These are phyloP conservation scores for Neoconidiobolus thromboides DNA, from an alignment of 371 early-diverging fungal genomes.

Conservation along the genomic window DNA sequence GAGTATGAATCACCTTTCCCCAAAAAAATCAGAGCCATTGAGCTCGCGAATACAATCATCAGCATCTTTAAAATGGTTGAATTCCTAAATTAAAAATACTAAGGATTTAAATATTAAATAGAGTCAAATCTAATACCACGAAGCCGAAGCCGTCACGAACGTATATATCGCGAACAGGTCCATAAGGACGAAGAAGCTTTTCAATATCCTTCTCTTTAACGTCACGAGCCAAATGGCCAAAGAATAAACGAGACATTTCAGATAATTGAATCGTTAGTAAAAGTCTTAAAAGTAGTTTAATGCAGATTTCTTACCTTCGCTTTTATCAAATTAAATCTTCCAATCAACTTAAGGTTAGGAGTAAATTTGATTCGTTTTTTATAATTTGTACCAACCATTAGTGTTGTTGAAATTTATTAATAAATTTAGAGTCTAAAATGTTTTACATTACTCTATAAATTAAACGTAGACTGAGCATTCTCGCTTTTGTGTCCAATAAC, in stretches of 20 bases:
- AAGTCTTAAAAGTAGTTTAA: too few relatives aligned
- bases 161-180: not conserved
- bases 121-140: not conserved
- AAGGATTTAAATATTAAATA: constrained; percentile 5
- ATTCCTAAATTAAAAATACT: constrained; percentile 20
- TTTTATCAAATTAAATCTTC: too few relatives aligned
- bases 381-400: too few relatives aligned
- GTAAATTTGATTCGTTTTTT: too few relatives aligned
- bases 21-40: constrained; percentile 45
- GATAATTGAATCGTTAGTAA: too few relatives aligned
- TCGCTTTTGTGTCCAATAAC: too few relatives aligned
- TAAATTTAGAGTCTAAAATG: too few relatives aligned
- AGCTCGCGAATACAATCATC: constrained; percentile 49
- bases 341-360: too few relatives aligned
- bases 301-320: too few relatives aligned
- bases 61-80: constrained; percentile 46
- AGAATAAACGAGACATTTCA: not conserved
- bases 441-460: too few relatives aligned
- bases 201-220: not conserved
- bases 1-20: constrained; percentile 33
- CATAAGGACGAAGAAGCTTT: constrained; percentile 1
- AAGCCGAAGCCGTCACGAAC: not conserved
- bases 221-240: not conserved
- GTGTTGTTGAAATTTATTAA: too few relatives aligned
- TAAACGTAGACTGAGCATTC: too few relatives aligned